A percentile compares a stretch with the other conserved stretches of the same genome.
Conservation (phyloP, 2,329 filamentous ascomycete genomes). For the Colletotrichum plurivorum region DNA sequence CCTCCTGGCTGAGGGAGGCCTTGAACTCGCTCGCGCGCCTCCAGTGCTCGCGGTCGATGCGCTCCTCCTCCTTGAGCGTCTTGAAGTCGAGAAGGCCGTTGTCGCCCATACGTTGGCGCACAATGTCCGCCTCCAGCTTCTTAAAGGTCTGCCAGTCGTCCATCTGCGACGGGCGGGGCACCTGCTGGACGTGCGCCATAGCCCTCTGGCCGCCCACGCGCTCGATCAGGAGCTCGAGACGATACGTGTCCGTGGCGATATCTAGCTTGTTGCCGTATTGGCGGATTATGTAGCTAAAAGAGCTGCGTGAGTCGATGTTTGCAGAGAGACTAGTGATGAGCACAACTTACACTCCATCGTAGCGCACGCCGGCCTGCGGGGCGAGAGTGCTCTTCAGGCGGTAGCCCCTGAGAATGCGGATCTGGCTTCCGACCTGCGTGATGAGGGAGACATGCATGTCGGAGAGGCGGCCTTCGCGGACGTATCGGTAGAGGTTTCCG, state of each 20-base stretch:
- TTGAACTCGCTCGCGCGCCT: conserved; percentile 39
- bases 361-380: conserved; percentile 66
- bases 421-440: conserved; percentile 61
- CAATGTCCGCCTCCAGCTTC: conserved; percentile 46
- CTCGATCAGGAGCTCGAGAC: conserved; percentile 62
- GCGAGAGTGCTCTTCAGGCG: conserved; percentile 65
- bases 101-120: conserved; percentile 38
- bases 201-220: conserved; percentile 57
- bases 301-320: not conserved
- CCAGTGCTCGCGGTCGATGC: conserved; percentile 39
- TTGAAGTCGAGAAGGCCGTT: conserved; percentile 39
- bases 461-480: conserved; percentile 56
- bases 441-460: conserved; percentile 66
- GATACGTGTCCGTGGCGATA: conserved; percentile 55
- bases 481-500: conserved; percentile 57
- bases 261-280: conserved; percentile 63
- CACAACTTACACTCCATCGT: conserved; percentile 69
- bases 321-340: not conserved
- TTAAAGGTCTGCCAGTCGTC: conserved; percentile 70
- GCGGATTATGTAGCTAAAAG: conserved; percentile 61
- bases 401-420: conserved; percentile 68
- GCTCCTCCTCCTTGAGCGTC: conserved; percentile 39
- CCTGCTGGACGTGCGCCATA: conserved; percentile 57
- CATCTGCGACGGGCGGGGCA: conserved; percentile 67
- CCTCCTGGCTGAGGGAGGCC: conserved; percentile 30